These are phyloP conservation scores for Angomonas ambiguus DNA, from an alignment of 208 protist species.

Conservation along the genomic window DNA sequence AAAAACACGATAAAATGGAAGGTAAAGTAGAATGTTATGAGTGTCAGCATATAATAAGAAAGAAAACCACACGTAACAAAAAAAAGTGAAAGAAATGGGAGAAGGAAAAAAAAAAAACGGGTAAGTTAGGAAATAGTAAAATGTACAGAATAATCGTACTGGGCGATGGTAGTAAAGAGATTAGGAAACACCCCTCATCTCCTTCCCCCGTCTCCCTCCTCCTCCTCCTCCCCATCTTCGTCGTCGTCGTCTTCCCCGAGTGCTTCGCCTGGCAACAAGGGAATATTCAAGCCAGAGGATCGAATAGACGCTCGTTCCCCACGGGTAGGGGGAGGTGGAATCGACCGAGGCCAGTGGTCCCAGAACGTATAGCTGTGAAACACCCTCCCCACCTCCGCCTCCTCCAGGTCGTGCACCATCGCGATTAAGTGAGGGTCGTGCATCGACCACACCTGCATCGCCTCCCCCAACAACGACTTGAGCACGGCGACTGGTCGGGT, in stretches of 20 bases:
- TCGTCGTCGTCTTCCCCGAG: slow-evolving; percentile 21
- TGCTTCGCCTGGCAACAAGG: slow-evolving; percentile 27
- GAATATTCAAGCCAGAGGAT: slow-evolving; percentile 17
- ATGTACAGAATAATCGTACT: no score
- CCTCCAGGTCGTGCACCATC: slow-evolving; percentile 23
- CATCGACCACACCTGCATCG: slow-evolving; percentile 28
- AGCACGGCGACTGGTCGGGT: slow-evolving; percentile 24
- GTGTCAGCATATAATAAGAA: not conserved
- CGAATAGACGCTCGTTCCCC: slow-evolving; percentile 23
- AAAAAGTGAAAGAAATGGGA: slow-evolving; percentile 1
- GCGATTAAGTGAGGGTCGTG: slow-evolving; percentile 25
- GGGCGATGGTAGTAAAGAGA: no score
- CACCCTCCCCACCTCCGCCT: slow-evolving; percentile 15
- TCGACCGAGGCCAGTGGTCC: slow-evolving; percentile 19
- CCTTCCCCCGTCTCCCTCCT: not conserved
- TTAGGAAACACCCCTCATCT: no score
- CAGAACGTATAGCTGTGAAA: slow-evolving; percentile 25
- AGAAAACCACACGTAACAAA: not conserved
- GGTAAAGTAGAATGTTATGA: not conserved
- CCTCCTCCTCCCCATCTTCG: slow-evolving; percentile 4
- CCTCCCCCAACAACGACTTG: slow-evolving; percentile 24
- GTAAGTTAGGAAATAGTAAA: not conserved
- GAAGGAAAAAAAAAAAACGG: slow-evolving; percentile 6
- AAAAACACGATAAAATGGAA: not conserved
- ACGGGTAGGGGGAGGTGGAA: slow-evolving; percentile 10